These are phyloP conservation scores for Euryodendron excelsum DNA, from an alignment of 148 eudicot species.

Conservation along the genomic window DNA sequence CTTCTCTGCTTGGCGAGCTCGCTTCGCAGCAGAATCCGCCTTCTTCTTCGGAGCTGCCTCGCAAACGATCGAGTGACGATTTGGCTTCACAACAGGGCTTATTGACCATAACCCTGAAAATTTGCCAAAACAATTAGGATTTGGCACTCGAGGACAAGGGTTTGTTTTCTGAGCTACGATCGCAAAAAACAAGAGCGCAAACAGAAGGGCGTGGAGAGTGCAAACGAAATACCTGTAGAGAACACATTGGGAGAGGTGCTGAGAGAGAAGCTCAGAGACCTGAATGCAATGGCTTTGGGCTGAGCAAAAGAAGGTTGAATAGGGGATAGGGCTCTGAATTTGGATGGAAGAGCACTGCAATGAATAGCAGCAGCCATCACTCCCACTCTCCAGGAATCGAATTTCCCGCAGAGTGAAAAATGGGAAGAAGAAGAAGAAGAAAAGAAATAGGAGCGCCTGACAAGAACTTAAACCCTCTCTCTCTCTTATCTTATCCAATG, in stretches of 20 bases:
- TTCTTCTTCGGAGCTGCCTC: constrained; percentile 59
- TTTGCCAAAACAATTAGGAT: too few species aligned
- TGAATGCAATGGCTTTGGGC: constrained; percentile 19
- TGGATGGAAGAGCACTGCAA: constrained; percentile 42
- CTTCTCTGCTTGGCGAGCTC: constrained; percentile 86
- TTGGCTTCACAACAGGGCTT: constrained; percentile 33
- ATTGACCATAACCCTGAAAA: constrained; percentile 46
- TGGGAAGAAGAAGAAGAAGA: too few species aligned
- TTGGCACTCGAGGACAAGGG: too few species aligned
- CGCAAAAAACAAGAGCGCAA: too few species aligned
- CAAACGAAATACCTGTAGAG: constrained; percentile 64
- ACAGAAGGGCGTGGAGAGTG: neutral
- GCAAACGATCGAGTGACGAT: constrained; percentile 51
- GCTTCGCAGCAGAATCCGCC: constrained; percentile 80
- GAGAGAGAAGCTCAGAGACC: constrained; percentile 55
- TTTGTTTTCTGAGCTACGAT: too few species aligned
- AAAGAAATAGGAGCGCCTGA: too few species aligned
- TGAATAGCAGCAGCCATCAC: constrained; percentile 19
- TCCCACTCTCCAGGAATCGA: too few species aligned
- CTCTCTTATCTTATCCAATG: too few species aligned
- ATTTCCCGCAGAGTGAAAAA: too few species aligned
- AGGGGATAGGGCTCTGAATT: constrained; percentile 41
- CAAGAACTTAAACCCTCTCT: too few species aligned
- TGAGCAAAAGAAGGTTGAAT: constrained; percentile 22
- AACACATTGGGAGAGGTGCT: constrained; percentile 40